These are phyloP conservation scores for Chamaenerion angustifolium DNA, from an alignment of 345 rosid species.

Conservation along the genomic window DNA sequence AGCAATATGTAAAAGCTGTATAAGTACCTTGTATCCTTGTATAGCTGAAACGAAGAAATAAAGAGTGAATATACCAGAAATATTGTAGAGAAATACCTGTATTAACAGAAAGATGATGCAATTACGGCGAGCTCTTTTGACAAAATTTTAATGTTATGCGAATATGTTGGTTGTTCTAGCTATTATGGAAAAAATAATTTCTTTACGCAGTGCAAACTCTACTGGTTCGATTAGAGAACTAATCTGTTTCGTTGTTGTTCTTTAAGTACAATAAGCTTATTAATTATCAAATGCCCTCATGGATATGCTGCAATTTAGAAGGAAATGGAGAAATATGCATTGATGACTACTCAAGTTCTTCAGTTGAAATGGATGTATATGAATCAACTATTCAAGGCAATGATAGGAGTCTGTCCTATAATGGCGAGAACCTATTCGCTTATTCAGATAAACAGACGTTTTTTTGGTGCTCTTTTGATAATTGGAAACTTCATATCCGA, in stretches of 20 bases:
- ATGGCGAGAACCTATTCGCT: slow-evolving; percentile 23
- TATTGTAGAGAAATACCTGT: too few species aligned
- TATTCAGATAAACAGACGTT: not conserved
- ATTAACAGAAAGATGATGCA: too few species aligned
- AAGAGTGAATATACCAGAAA: too few species aligned
- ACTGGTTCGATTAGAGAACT: not conserved
- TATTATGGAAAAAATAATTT: not conserved
- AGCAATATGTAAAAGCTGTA: too few species aligned
- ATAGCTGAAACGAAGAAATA: too few species aligned
- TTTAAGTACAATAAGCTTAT: slow-evolving; percentile 68
- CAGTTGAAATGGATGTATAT: slow-evolving; percentile 83
- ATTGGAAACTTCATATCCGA: not conserved
- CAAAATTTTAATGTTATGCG: too few species aligned
- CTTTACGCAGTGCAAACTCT: not conserved
- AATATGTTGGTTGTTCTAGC: too few species aligned
- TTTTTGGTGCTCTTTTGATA: too few species aligned
- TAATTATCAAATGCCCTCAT: slow-evolving; percentile 62
- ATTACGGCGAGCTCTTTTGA: too few species aligned
- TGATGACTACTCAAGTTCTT: slow-evolving; percentile 42
- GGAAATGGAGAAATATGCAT: slow-evolving; percentile 42
- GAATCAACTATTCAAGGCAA: slow-evolving; percentile 29
- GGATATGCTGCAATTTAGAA: slow-evolving; percentile 71
- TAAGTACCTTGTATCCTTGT: too few species aligned
- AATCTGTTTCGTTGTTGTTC: slow-evolving; percentile 6
- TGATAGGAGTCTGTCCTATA: slow-evolving; percentile 20